Evolutionary conservation across 1,139 yeast genomes (phyloP).

Genomic region (Pichia sp.): DNA sequence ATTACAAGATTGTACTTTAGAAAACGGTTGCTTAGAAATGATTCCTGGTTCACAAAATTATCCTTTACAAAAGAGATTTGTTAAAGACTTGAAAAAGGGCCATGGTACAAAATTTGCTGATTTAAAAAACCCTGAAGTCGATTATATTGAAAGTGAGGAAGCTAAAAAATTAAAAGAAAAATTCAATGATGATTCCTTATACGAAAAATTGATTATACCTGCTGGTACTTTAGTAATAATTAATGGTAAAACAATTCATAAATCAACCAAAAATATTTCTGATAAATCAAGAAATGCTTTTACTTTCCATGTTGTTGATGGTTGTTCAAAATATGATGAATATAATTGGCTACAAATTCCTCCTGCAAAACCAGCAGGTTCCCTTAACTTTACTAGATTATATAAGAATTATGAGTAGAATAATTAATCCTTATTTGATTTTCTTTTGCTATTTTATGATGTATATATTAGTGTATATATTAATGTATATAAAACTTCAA

Average conservation of each 20-base stretch:
- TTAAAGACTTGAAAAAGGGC: slow-evolving; percentile 41
- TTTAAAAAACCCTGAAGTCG: slow-evolving; percentile 18
- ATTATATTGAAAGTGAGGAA: slow-evolving; percentile 17
- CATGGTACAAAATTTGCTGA: slow-evolving; percentile 47
- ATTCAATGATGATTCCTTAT: slow-evolving; percentile 32
- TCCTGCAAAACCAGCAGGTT: slow-evolving; percentile 45
- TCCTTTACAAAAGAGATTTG: slow-evolving; percentile 61
- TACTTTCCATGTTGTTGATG: slow-evolving; percentile 77
- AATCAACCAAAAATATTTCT: slow-evolving; percentile 57
- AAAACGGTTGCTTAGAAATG: slow-evolving; percentile 66
- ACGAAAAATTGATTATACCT: slow-evolving; percentile 52
- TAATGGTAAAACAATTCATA: slow-evolving; percentile 65
- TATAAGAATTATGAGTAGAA: slow-evolving; percentile 22
- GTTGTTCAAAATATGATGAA: slow-evolving; percentile 50
- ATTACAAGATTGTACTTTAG: slow-evolving; percentile 61
- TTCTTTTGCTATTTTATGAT: not conserved
- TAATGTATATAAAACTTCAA: too few relatives aligned
- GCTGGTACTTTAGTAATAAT: slow-evolving; percentile 69
- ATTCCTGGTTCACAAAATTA: slow-evolving; percentile 71
- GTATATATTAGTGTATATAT: too few relatives aligned
- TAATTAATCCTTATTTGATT: not conserved
- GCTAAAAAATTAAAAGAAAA: slow-evolving; percentile 24
- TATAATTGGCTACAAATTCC: slow-evolving; percentile 78
- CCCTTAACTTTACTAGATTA: slow-evolving; percentile 50
- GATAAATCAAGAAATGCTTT: slow-evolving; percentile 62